phyloP scores from a whole-genome alignment of 2,329 filamentous ascomycete genomes.

The Mycocentrospora acerina region DNA sequence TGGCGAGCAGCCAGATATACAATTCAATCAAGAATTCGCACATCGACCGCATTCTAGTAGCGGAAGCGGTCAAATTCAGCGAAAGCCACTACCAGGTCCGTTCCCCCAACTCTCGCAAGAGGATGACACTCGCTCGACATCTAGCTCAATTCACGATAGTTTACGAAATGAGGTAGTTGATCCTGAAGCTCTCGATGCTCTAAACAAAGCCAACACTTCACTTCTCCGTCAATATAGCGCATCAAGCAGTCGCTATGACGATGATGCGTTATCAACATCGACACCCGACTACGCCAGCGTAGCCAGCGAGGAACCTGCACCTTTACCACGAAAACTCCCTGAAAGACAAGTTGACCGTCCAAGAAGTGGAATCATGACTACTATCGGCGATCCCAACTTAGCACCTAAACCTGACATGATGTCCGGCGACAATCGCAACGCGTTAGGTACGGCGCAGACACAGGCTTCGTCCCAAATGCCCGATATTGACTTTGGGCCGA shows the following conservation, averaged over 20 bases:
- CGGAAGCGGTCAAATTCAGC: slow-evolving; percentile 28
- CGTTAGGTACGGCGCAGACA: slow-evolving; percentile 18
- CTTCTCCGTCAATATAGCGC: slow-evolving; percentile 37
- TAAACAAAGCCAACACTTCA: slow-evolving; percentile 30
- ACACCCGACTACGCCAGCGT: slow-evolving; percentile 81
- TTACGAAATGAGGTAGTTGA: slow-evolving; percentile 49
- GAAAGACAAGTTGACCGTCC: slow-evolving; percentile 65
- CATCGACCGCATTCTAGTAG: slow-evolving; percentile 28
- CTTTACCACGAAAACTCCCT: slow-evolving; percentile 40
- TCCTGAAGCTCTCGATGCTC: slow-evolving; percentile 47
- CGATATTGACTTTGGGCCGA: slow-evolving; percentile 82
- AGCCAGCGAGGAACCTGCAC: slow-evolving; percentile 32
- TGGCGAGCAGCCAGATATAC: slow-evolving; percentile 26
- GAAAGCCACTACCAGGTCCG: slow-evolving; percentile 47
- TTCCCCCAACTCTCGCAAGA: slow-evolving; percentile 40
- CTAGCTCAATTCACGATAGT: slow-evolving; percentile 47
- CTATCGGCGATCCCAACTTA: slow-evolving; percentile 62
- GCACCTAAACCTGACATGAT: slow-evolving; percentile 45
- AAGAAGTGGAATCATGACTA: slow-evolving; percentile 77
- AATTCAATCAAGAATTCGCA: slow-evolving; percentile 24
- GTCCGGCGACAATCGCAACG: slow-evolving; percentile 49
- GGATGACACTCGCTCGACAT: slow-evolving; percentile 38
- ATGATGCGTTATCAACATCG: slow-evolving; percentile 62
- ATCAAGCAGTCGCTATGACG: slow-evolving; percentile 61
- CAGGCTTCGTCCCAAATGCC: slow-evolving; percentile 60